Evolutionary conservation across 495 filamentous ascomycete genomes (phyloP), one percentile per base, ranked within the genome.

Genomic region (Astrocystis sublimbata): DNA sequence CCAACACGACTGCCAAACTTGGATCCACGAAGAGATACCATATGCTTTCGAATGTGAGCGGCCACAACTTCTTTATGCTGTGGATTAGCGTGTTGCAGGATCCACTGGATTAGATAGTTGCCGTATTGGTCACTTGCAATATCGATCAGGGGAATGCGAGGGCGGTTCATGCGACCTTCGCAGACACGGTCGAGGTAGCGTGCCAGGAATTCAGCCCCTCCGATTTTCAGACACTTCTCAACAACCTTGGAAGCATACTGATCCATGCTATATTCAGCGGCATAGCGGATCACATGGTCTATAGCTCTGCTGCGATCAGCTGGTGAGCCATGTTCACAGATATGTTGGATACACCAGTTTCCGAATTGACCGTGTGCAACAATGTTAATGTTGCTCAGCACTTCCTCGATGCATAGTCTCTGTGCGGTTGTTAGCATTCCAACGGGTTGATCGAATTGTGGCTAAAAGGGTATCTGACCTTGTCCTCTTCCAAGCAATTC

Each of bases 271-370:
- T 98, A 98, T 74, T 97, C 92, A 26, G 91, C 88, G 24, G 92
- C 89, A 78, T 91, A 93, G 64, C 87, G 88, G 65, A 98, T 87
- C 63, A 98, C 92, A 74, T 97, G 93, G 68, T 98, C 96, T 67
- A 97, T 88, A 26, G 94, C 94, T 65, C 92, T 87, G 75, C 87
- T 96, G 70, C 92, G 92, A 72, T 98, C 94, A 59, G 87, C 87
- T 28, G 93, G 91, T 62, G 89, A 87, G 38, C 94, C 96, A 73
- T 98, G 96, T 72, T 98, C 94, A 77, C 94, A 98, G 71, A 98
- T 92, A 76, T 98, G 94, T 75, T 98, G 94, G 67, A 98, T 98
- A 76, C 94, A 98, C 94, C 94, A 98, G 71, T 98, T 98, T 50
- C 94, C 94, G 72, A 98, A 98, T 71, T 98, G 94, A n/a, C 94